Evolutionary conservation across 1,139 yeast species (phyloP).

Genomic region (Hyphopichia wangnamkhiaoensis): DNA sequence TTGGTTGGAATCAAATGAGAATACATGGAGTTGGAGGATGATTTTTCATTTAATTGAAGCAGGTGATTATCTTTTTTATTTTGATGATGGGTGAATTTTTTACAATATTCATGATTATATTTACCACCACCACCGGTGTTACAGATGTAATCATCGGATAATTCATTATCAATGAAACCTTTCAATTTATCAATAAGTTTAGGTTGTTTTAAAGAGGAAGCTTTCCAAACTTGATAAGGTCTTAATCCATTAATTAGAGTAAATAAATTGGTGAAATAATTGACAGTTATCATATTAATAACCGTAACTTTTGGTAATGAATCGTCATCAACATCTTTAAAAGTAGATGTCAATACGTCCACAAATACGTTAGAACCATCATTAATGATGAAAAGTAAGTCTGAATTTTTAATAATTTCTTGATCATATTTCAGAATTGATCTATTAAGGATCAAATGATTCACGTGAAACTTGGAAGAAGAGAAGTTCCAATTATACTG

Average conservation of each 20-base stretch:
- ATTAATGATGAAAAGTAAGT: conserved; percentile 39
- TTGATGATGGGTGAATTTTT: conserved; percentile 1
- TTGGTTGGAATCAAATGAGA: conserved; percentile 24
- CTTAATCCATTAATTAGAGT: conserved; percentile 34
- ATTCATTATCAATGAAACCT: conserved; percentile 30
- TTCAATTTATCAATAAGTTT: conserved; percentile 26
- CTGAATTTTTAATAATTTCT: conserved; percentile 19
- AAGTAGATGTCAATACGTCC: conserved; percentile 21
- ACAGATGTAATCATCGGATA: conserved; percentile 6
- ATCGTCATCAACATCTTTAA: conserved; percentile 7
- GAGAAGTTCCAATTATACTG: conserved; percentile 12
- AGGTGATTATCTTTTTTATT: neutral
- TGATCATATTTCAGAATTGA: conserved; percentile 10
- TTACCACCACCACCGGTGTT: conserved; percentile 2
- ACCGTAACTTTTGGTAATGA: conserved; percentile 32
- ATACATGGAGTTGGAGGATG: conserved; percentile 15
- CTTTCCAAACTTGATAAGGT: conserved; percentile 46
- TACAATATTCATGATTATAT: conserved; percentile 5
- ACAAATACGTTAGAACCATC: conserved; percentile 38
- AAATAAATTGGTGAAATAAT: conserved; percentile 41
- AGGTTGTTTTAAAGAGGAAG: conserved; percentile 32
- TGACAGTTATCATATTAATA: conserved; percentile 43
- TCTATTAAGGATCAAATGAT: conserved; percentile 16
- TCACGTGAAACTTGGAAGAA: conserved; percentile 13
- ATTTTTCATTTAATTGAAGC: neutral